phyloP scores from a whole-genome alignment of 345 rosid genomes.

The Salix koriyanagi region DNA sequence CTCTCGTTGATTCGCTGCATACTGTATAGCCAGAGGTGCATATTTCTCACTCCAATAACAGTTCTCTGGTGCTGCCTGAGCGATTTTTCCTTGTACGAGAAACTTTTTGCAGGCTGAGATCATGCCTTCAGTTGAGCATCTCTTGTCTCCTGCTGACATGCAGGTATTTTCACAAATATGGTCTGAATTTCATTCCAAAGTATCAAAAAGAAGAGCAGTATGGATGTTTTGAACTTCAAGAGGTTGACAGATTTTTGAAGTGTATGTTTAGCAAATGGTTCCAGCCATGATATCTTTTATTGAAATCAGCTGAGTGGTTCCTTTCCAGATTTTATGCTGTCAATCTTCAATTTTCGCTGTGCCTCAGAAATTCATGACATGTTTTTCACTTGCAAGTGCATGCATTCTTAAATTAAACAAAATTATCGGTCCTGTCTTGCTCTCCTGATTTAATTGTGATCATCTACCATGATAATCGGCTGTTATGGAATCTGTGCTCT shows the following conservation, averaged over 20 bases:
- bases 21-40: slow-evolving; percentile 75
- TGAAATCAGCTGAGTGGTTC: not conserved
- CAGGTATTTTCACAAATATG: slow-evolving; percentile 52
- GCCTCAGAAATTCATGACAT: not conserved
- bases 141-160: slow-evolving; percentile 61
- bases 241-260: not conserved
- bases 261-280: not conserved
- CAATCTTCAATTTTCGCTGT: not conserved
- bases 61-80: slow-evolving; percentile 7
- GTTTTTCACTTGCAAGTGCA: not conserved
- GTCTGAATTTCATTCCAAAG: slow-evolving; percentile 9
- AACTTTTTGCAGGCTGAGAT: slow-evolving; percentile 68
- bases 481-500: not conserved
- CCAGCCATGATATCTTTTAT: not conserved
- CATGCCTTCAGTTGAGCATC: slow-evolving; percentile 70
- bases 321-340: slow-evolving; percentile 1
- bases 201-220: not conserved
- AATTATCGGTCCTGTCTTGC: not conserved
- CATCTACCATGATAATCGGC: not conserved
- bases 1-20: slow-evolving; percentile 70
- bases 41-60: slow-evolving; percentile 2
- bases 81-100: slow-evolving; percentile 6
- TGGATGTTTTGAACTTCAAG: not conserved
- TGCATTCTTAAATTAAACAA: not conserved
- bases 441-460: not conserved